Evolutionary conservation across 2,329 filamentous ascomycete species (phyloP).

Genomic region (Paradendryphiella salina): DNA sequence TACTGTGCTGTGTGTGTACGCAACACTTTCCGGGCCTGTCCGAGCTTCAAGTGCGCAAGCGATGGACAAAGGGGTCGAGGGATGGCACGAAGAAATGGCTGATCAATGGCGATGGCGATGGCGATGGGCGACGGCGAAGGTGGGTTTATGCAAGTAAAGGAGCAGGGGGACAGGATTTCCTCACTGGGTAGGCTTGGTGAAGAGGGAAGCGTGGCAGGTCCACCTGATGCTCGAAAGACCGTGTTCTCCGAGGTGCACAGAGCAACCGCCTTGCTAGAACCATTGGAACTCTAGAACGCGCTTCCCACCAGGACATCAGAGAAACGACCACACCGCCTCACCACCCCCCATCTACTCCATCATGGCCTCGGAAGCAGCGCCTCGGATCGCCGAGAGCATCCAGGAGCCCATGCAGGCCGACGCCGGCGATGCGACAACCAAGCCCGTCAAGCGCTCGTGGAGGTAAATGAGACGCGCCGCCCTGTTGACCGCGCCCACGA

Average conservation of each 20-base stretch:
- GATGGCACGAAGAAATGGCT: no score
- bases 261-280: not conserved
- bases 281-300: slow-evolving; percentile 7
- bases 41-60: slow-evolving; percentile 23
- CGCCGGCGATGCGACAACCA: slow-evolving; percentile 30
- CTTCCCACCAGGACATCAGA: not conserved
- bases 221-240: slow-evolving; percentile 19
- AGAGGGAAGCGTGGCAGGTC: slow-evolving; percentile 19
- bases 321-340: not conserved
- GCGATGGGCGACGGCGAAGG: not conserved
- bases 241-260: slow-evolving; percentile 17
- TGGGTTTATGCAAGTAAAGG: not conserved
- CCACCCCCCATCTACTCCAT: slow-evolving; percentile 7
- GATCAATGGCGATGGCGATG: not conserved
- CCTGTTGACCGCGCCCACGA: not conserved
- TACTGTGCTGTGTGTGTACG: slow-evolving; percentile 38
- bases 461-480: slow-evolving; percentile 32
- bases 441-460: slow-evolving; percentile 45
- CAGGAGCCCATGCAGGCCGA: slow-evolving; percentile 9
- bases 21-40: slow-evolving; percentile 36
- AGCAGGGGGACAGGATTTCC: slow-evolving; percentile 5
- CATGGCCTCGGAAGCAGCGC: slow-evolving; percentile 38
- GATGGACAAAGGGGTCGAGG: not conserved
- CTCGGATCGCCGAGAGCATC: slow-evolving; percentile 13
- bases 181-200: slow-evolving; percentile 9